Conservation (phyloP, 225 moss, liverwort and hornwort genomes). For the Pseudoscleropodium purum region DNA sequence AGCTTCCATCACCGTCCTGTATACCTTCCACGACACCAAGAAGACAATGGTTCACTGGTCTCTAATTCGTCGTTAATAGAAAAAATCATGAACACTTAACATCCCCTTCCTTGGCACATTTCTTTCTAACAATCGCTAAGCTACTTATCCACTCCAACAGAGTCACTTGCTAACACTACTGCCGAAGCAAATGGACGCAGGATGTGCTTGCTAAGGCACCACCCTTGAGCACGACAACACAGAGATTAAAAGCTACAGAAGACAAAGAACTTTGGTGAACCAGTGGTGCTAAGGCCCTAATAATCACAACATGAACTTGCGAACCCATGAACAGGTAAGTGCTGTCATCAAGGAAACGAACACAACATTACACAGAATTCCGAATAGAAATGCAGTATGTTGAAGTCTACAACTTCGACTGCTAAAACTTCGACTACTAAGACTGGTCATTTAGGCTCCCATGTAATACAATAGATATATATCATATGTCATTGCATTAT, state of each 20-base stretch:
- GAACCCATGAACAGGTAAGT: not conserved
- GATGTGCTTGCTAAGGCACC: not conserved
- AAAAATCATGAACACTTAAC: not conserved
- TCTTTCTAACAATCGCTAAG: not conserved
- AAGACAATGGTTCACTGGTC: no score
- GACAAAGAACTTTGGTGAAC: not conserved
- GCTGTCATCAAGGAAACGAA: not conserved
- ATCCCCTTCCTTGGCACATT: not conserved
- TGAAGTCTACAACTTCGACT: not conserved
- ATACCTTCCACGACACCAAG: no score
- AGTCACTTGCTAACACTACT: not conserved
- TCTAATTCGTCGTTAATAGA: not conserved
- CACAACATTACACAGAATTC: not conserved
- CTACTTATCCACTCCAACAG: not conserved
- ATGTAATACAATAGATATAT: no score
- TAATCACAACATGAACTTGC: not conserved
- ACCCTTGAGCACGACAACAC: not conserved
- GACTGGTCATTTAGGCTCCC: no score
- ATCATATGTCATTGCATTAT: not conserved
- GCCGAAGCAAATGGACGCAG: not conserved
- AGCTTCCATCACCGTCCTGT: no score
- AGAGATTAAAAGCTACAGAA: not conserved
- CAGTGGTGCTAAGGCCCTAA: not conserved
- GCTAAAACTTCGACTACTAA: no score
- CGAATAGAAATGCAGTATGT: not conserved